A percentile compares a stretch with the other conserved stretches of the same genome.
phyloP scores from a whole-genome alignment of 768 basidiomycete genomes.

The Amanita exitialis region DNA sequence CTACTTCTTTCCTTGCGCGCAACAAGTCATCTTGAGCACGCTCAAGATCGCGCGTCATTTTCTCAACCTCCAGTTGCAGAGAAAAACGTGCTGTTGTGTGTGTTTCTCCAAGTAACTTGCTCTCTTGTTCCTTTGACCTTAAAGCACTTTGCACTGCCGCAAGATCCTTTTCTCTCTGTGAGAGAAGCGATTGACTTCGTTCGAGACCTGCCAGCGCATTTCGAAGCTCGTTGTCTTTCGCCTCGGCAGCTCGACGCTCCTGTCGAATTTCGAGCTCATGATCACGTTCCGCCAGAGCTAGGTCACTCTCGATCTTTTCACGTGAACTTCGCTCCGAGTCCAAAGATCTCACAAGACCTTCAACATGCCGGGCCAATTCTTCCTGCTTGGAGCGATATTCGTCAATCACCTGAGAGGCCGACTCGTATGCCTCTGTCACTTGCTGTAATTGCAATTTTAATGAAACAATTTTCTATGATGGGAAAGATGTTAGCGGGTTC shows the following conservation, averaged over 20 bases:
- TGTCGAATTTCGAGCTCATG: slow-evolving; percentile 52
- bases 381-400: slow-evolving; percentile 65
- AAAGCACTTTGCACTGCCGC: slow-evolving; percentile 62
- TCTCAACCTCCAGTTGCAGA: slow-evolving; percentile 82
- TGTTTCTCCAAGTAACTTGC: slow-evolving; percentile 73
- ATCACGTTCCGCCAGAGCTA: slow-evolving; percentile 48
- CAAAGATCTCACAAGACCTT: slow-evolving; percentile 57
- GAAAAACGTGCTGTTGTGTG: slow-evolving; percentile 79
- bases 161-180: slow-evolving; percentile 70
- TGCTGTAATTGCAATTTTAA: slow-evolving; percentile 62
- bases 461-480: slow-evolving; percentile 52
- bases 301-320: slow-evolving; percentile 41
- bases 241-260: slow-evolving; percentile 55
- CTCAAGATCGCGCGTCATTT: slow-evolving; percentile 76
- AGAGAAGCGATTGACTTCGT: slow-evolving; percentile 51
- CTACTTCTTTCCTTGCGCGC: slow-evolving; percentile 59
- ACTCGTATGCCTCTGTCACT: slow-evolving; percentile 54
- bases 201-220: slow-evolving; percentile 54
- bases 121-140: slow-evolving; percentile 64
- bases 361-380: slow-evolving; percentile 65
- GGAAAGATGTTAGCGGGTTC: not conserved
- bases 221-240: slow-evolving; percentile 59
- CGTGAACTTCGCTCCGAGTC: slow-evolving; percentile 48
- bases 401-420: slow-evolving; percentile 50
- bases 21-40: slow-evolving; percentile 71